Base-by-base conservation (phyloP, 441 rosid species). In the Isatis lusitanica region DNA sequence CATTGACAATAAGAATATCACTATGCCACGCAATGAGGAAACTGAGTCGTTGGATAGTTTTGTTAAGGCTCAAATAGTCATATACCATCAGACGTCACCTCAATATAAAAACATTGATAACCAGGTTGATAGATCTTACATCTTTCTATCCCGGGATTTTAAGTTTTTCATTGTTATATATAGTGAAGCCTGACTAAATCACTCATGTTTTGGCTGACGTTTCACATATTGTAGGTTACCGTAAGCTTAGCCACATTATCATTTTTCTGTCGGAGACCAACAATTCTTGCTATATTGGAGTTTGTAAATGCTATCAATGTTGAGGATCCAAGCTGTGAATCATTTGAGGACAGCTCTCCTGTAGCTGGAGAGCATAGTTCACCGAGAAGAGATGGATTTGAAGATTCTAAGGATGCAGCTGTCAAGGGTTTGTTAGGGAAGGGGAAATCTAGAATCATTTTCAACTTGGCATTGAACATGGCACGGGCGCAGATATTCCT, bases 261-360 rank as follows among this genome's bases (percentile, higher is more conserved):
- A 36, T 93, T 96, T 84, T 93, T 84, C 87, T 96, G 99, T 70
- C 97, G 97, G 57, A 87, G 99, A 82, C 97, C 91, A 42, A 96
- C 99, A 64, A 85, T 96, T 79, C 84, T 93, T 83, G 99, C 99
- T 51, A 83, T 96, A 74, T 84, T 93, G 93, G 94, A 96, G 63
- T 93, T 96, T 85, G 88, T 85, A 40, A 84, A 85, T 84, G 91
- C 97, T 52, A 83, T 93, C 61, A 88, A 76, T 75, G 76, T 79
- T n/a, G 86, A 91, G 66, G 92, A 88, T 74, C 90, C 84, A 71
- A 86, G 81, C 61, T 71, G 76, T 75, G 91, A 85, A 76, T 81
- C 87, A 78, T 81, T 81, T 74, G 81, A 75, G 68, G 97, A 86
- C 71, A 74, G 59, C 85, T 89, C 93, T 78, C 82, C 85, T 4